These are phyloP conservation scores for Leptosphaerulina australis DNA, from an alignment of 2,329 filamentous ascomycete species.

Conservation along the genomic window DNA sequence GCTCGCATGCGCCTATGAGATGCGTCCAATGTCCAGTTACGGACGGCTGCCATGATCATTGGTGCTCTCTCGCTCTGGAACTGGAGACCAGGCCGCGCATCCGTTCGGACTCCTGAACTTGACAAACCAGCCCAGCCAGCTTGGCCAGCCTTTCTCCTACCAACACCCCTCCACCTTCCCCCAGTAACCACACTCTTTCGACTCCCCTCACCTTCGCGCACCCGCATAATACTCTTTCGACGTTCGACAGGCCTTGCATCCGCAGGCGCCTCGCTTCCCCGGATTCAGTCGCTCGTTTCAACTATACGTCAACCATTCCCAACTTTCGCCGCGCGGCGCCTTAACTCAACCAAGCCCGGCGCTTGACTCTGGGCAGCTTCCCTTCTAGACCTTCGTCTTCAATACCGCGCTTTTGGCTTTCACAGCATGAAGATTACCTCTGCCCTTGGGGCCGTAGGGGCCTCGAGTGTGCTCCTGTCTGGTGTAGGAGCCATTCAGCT, in stretches of 20 bases:
- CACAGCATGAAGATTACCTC: conserved; percentile 46
- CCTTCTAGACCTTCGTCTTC: conserved; percentile 9
- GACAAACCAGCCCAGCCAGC: no score
- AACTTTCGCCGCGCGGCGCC: conserved; percentile 16
- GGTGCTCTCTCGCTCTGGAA: conserved; percentile 8
- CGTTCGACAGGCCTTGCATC: conserved; percentile 1
- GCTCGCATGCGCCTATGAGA: conserved; percentile 3
- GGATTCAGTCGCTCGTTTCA: conserved; percentile 39
- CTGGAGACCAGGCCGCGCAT: conserved; percentile 7
- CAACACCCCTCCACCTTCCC: conserved; percentile 16
- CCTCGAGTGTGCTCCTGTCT: conserved; percentile 41
- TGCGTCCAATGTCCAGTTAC: conserved; percentile 10
- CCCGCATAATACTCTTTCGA: conserved; percentile 6
- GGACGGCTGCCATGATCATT: conserved; percentile 5
- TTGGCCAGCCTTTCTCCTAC: conserved; percentile 2
- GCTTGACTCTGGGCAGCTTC: conserved; percentile 31
- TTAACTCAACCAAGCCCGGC: conserved; percentile 27
- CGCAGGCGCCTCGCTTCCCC: conserved; percentile 21
- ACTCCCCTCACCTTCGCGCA: conserved; percentile 11
- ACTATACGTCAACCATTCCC: conserved; percentile 28
- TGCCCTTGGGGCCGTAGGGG: conserved; percentile 38
- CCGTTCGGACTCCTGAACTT: conserved; percentile 10
- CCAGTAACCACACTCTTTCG: conserved; percentile 17
- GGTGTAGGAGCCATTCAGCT: conserved; percentile 42
- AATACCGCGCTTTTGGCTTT: conserved; percentile 18